These are phyloP conservation scores for Immersiporthe knoxdaviesiana DNA, from an alignment of 2,329 filamentous ascomycete genomes.

Conservation along the genomic window DNA sequence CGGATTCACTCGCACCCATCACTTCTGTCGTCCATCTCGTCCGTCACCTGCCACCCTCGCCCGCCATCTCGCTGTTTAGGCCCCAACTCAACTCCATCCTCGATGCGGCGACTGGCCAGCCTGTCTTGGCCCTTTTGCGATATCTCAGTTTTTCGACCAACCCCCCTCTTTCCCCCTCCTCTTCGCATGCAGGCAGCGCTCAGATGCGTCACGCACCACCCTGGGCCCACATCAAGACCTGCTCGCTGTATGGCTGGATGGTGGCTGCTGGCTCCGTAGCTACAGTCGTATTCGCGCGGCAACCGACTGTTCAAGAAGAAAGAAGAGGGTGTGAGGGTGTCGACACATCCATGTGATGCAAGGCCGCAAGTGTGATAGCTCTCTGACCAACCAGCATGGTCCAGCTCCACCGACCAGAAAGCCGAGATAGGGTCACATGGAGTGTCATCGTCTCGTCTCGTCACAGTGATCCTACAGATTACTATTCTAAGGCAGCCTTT, in stretches of 20 bases:
- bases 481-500: not conserved
- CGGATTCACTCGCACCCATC: not conserved
- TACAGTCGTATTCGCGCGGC: not conserved
- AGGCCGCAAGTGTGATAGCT: not conserved
- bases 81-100: not conserved
- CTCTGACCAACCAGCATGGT: not conserved
- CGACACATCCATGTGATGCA: not conserved
- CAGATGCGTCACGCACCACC: not conserved
- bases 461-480: not conserved
- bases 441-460: not conserved
- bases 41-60: not conserved
- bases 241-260: not conserved
- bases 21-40: not conserved
- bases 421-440: not conserved
- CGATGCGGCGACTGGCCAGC: not conserved
- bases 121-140: not conserved
- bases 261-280: not conserved
- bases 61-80: not conserved
- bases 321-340: not conserved
- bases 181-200: not conserved
- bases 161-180: too few relatives aligned
- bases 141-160: not conserved
- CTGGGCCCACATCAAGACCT: not conserved
- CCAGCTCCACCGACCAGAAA: not conserved
- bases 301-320: not conserved